Conservation (phyloP, 495 filamentous ascomycete genomes). For the Hypomontagnella submonticulosa region DNA sequence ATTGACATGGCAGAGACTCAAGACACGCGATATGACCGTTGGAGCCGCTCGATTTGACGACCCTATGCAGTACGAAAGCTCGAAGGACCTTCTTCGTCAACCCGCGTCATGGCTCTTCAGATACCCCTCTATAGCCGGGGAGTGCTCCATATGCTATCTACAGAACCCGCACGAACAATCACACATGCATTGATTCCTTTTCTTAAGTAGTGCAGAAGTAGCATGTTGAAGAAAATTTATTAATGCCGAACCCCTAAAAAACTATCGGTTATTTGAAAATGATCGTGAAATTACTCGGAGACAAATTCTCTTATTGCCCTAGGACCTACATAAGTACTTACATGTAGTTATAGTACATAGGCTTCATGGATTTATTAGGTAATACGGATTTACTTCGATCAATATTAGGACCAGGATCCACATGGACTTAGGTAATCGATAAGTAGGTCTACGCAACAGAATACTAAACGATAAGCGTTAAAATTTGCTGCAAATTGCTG, state of each 20-base stretch:
- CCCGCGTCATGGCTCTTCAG: conserved; percentile 22
- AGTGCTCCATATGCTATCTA: conserved; percentile 33
- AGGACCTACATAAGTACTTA: too few species aligned
- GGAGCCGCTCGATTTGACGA: conserved; percentile 10
- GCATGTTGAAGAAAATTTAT: conserved; percentile 37
- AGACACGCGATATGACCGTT: conserved; percentile 37
- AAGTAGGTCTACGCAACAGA: too few species aligned
- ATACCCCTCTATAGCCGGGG: conserved; percentile 21
- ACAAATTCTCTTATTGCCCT: too few species aligned
- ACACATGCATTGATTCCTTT: conserved; percentile 34
- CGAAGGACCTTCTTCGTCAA: conserved; percentile 13
- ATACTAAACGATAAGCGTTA: conserved; percentile 20
- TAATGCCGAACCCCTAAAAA: conserved; percentile 18
- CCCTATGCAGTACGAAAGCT: conserved; percentile 11
- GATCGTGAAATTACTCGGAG: too few species aligned
- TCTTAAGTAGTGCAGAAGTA: conserved; percentile 39
- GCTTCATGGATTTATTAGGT: too few species aligned
- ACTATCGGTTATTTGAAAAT: too few species aligned
- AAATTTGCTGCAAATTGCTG: conserved; percentile 14
- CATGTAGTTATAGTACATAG: too few species aligned
- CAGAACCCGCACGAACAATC: conserved; percentile 25
- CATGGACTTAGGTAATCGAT: conserved; percentile 7
- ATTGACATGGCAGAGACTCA: conserved; percentile 29
- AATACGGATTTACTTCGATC: too few species aligned
- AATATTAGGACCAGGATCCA: too few species aligned